A percentile compares a stretch with the other conserved stretches of the same genome.
These are phyloP conservation scores for Nemania sp. DNA, from an alignment of 2,329 filamentous ascomycete genomes.

Conservation along the genomic window DNA sequence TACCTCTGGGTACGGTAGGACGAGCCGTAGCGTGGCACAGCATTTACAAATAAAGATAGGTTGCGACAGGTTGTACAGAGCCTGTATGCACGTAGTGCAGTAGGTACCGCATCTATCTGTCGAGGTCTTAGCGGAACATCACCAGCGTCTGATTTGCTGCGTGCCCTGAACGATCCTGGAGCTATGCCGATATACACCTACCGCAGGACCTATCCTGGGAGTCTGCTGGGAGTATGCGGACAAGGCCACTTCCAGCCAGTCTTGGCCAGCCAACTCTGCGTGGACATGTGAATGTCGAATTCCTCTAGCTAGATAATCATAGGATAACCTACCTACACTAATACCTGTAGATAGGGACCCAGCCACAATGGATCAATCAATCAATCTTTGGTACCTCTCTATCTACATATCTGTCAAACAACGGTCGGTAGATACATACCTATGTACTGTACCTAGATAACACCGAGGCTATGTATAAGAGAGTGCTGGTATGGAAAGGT, in stretches of 20 bases:
- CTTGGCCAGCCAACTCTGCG: neutral
- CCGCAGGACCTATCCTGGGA: too few relatives aligned
- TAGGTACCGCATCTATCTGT: neutral
- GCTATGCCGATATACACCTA: neutral
- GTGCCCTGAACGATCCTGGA: neutral
- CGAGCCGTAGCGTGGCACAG: neutral
- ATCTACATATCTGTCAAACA: too few relatives aligned
- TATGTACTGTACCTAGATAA: too few relatives aligned
- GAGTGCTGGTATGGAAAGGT: too few relatives aligned
- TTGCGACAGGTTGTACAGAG: neutral
- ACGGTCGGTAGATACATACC: too few relatives aligned
- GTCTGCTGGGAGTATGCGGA: too few relatives aligned
- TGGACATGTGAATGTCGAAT: constrained; percentile 18
- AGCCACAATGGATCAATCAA: too few relatives aligned
- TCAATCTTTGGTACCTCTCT: too few relatives aligned
- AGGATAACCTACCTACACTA: too few relatives aligned
- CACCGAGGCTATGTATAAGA: too few relatives aligned
- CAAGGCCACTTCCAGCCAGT: constrained; percentile 6
- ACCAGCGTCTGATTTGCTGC: neutral
- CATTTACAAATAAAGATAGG: constrained; percentile 25
- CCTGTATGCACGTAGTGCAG: too few relatives aligned
- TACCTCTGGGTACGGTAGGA: constrained; percentile 7
- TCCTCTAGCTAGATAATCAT: neutral
- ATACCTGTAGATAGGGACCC: too few relatives aligned
- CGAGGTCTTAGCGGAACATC: neutral